These are phyloP conservation scores for Viola odorata DNA, from an alignment of 345 rosid genomes.

Conservation along the genomic window DNA sequence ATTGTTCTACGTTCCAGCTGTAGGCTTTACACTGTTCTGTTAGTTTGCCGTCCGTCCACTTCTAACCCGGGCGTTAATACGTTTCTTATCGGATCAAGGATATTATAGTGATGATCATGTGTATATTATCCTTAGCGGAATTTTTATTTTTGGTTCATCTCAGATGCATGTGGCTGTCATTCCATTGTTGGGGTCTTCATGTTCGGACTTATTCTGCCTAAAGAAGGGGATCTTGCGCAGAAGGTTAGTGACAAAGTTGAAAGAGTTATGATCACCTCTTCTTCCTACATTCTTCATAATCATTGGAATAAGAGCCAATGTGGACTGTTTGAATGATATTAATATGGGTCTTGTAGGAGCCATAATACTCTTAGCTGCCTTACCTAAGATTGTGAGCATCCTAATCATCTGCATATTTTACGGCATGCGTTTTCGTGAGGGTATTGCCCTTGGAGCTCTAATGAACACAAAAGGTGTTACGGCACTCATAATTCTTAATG, in stretches of 20 bases:
- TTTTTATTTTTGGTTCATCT: slow-evolving; percentile 7
- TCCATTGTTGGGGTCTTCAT: slow-evolving; percentile 17
- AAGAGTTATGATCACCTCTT: background rate
- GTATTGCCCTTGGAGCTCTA: background rate
- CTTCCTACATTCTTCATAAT: slow-evolving; percentile 11
- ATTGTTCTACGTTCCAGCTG: slow-evolving; percentile 11
- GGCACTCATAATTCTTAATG: background rate
- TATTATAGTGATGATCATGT: slow-evolving; percentile 4
- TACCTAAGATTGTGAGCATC: background rate
- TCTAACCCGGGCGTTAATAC: slow-evolving; percentile 29
- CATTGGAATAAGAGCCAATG: slow-evolving; percentile 1
- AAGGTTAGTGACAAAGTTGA: slow-evolving; percentile 3
- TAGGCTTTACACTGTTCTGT: slow-evolving; percentile 25
- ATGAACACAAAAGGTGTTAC: background rate
- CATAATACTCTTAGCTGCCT: background rate
- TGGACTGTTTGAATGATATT: background rate
- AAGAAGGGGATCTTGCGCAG: slow-evolving; percentile 5
- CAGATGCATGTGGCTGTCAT: slow-evolving; percentile 16
- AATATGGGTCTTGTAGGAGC: background rate
- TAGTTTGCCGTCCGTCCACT: slow-evolving; percentile 36
- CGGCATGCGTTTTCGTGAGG: background rate
- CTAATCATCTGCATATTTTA: background rate
- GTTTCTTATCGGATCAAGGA: slow-evolving; percentile 21
- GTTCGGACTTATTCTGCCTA: slow-evolving; percentile 16
- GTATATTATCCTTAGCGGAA: slow-evolving; percentile 7